phyloP scores from a whole-genome alignment of 179 eudicot genomes.

The Monotropa hypopitys region DNA sequence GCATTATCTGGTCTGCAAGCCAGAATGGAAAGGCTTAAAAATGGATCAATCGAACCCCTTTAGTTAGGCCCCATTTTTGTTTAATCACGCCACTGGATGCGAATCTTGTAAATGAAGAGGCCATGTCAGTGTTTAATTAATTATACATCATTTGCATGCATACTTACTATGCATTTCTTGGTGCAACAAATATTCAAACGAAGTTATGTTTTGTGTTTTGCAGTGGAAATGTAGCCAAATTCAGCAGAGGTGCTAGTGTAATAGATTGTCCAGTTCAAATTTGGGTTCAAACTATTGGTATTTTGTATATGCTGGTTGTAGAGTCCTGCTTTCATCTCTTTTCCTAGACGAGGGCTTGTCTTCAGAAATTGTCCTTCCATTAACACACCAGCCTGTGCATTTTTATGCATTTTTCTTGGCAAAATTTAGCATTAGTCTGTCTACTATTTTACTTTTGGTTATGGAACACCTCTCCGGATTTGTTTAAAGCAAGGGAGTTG shows the following conservation, averaged over 20 bases:
- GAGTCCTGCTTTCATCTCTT: not conserved
- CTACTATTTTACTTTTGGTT: no score
- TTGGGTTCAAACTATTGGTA: not conserved
- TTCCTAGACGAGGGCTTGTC: no score
- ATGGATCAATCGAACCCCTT: slow-evolving; percentile 69
- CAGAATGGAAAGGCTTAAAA: slow-evolving; percentile 92
- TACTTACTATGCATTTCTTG: not conserved
- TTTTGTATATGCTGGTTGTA: not conserved
- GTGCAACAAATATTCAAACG: not conserved
- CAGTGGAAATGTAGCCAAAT: not conserved
- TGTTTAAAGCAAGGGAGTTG: no score
- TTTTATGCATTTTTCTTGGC: no score
- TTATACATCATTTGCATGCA: not conserved
- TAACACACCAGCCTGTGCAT: no score
- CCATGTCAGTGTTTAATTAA: not conserved
- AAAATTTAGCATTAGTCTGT: no score
- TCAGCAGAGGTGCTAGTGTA: not conserved
- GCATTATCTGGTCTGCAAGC: slow-evolving; percentile 92
- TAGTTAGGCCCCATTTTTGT: slow-evolving; percentile 9
- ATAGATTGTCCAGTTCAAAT: not conserved
- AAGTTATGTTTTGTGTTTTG: not conserved
- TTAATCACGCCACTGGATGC: no score
- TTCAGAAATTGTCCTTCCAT: no score
- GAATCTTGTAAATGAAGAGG: not conserved
- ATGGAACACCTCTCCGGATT: no score